Evolutionary conservation across 2,329 filamentous ascomycete species (phyloP).

Genomic region (Penicillium sp.): DNA sequence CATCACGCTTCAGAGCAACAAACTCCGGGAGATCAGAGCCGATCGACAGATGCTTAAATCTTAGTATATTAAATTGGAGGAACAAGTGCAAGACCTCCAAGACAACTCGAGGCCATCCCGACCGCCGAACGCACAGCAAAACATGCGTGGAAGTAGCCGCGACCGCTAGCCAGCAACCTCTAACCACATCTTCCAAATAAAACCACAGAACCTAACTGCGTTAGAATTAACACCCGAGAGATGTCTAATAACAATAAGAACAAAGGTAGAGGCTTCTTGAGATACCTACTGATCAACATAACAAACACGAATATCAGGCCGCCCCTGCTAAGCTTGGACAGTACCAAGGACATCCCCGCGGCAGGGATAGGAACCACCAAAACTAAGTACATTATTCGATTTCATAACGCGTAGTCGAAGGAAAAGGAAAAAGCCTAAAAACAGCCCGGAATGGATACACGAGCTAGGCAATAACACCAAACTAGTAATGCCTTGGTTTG

Average conservation of each 20-base stretch:
- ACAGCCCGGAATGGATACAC: constrained; percentile 28
- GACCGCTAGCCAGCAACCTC: background rate
- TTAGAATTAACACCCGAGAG: background rate
- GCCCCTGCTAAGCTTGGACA: background rate
- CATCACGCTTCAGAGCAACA: background rate
- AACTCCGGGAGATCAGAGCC: background rate
- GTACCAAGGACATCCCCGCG: constrained; percentile 22
- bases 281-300: background rate
- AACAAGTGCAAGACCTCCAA: background rate
- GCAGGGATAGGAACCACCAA: constrained; percentile 25
- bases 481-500: constrained; percentile 27
- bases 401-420: constrained; percentile 24
- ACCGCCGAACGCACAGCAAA: background rate
- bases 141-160: background rate
- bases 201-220: background rate
- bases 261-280: background rate
- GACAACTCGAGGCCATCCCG: background rate
- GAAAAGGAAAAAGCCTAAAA: constrained; percentile 26
- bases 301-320: background rate
- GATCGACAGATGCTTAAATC: background rate
- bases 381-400: constrained; percentile 31
- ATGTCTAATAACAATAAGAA: background rate
- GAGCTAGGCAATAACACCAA: constrained; percentile 27
- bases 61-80: background rate
- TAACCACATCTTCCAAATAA: background rate